phyloP scores from a whole-genome alignment of 768 basidiomycete species.

The Artomyces pyxidatus region DNA sequence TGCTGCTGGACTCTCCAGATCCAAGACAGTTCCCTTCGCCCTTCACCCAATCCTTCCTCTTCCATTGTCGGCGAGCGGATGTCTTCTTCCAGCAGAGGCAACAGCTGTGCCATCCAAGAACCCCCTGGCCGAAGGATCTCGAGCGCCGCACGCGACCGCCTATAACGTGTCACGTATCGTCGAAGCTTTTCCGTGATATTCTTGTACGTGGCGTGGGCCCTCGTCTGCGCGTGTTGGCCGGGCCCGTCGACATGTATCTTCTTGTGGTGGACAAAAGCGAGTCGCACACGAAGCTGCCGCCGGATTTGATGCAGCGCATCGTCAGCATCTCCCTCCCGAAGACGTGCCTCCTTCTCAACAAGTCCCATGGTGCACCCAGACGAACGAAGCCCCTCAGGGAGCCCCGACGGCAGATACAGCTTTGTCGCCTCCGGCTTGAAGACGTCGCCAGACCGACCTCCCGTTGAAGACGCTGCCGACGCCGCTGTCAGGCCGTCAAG shows the following conservation, averaged over 20 bases:
- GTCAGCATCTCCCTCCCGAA: background rate
- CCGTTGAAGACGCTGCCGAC: no score
- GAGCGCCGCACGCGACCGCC: background rate
- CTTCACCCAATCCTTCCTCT: background rate
- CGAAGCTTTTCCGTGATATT: background rate
- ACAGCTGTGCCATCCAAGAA: no score
- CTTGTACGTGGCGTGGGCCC: background rate
- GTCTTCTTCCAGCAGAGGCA: background rate
- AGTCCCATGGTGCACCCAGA: background rate
- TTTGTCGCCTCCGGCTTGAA: no score
- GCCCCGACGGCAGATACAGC: no score
- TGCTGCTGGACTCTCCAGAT: background rate
- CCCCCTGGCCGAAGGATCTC: no score
- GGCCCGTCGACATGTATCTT: background rate
- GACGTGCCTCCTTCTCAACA: background rate
- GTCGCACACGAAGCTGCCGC: background rate
- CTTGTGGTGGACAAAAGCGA: background rate
- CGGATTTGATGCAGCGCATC: background rate
- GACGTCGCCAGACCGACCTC: no score
- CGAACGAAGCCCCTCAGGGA: background rate
- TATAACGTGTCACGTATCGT: background rate
- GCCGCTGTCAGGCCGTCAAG: no score
- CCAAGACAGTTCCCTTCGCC: background rate
- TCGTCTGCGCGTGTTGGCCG: background rate
- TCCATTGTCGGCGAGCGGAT: background rate